Evolutionary conservation across 2,329 filamentous ascomycete species (phyloP).

Genomic region (Cryphonectria parasitica): DNA sequence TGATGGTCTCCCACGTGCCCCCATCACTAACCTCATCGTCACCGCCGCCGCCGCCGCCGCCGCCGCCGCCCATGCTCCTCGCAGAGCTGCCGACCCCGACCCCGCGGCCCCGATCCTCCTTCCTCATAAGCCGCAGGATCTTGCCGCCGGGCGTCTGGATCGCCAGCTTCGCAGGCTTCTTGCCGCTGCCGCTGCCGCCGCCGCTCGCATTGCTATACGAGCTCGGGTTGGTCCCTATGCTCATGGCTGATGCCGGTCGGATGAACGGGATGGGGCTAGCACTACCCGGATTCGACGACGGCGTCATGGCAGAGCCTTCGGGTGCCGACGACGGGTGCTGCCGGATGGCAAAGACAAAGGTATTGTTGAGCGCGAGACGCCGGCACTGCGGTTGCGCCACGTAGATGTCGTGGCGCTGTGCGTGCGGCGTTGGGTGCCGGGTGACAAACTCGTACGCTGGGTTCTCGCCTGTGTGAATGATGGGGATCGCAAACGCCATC

Average conservation of each 20-base stretch:
- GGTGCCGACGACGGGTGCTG: conserved; percentile 75
- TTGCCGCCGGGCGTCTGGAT: conserved; percentile 95
- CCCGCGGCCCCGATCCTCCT: conserved; percentile 67
- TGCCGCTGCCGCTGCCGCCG: conserved; percentile 49
- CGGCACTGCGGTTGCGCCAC: conserved; percentile 94
- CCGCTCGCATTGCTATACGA: conserved; percentile 52
- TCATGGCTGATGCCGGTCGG: conserved; percentile 66
- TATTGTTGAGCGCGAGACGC: conserved; percentile 89
- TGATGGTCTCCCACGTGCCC: conserved; percentile 85
- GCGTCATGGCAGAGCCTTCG: conserved; percentile 43
- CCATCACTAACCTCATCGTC: conserved; percentile 69
- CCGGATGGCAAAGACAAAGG: conserved; percentile 93
- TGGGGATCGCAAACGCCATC: conserved; percentile 84
- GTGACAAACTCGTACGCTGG: conserved; percentile 92
- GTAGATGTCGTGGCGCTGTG: conserved; percentile 96
- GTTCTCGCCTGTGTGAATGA: conserved; percentile 89
- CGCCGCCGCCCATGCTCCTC: conserved; percentile 33
- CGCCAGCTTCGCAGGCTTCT: conserved; percentile 92
- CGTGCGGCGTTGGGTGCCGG: conserved; percentile 93
- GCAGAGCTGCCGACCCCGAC: conserved; percentile 46
- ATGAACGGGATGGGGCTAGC: conserved; percentile 64
- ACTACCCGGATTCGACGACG: conserved; percentile 51
- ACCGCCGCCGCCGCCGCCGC: conserved; percentile 32
- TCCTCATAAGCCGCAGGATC: conserved; percentile 84
- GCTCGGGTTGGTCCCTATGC: conserved; percentile 64